phyloP scores from a whole-genome alignment of 2,329 filamentous ascomycete genomes.

The Neonectria neomacrospora region DNA sequence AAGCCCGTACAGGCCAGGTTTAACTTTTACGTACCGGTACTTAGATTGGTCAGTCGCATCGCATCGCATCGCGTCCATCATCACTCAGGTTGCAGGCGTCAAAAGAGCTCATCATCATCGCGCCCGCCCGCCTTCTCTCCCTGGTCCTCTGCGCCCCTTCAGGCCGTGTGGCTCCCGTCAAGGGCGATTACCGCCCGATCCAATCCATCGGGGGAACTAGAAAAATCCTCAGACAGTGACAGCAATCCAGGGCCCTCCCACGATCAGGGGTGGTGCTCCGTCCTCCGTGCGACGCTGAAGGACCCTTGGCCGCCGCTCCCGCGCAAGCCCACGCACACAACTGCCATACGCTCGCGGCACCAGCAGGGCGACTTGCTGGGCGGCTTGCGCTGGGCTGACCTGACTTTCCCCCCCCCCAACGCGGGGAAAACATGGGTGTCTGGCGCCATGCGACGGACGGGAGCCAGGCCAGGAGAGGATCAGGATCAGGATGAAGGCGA shows the following conservation, averaged over 20 bases:
- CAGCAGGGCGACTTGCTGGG: slow-evolving; percentile 12
- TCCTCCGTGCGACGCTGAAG: not conserved
- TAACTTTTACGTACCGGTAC: slow-evolving; percentile 11
- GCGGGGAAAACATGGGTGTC: slow-evolving; percentile 28
- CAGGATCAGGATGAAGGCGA: slow-evolving; percentile 5
- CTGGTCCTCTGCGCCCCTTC: not conserved
- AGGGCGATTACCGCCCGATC: not conserved
- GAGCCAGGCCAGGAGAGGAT: slow-evolving; percentile 11
- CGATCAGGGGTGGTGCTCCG: not conserved
- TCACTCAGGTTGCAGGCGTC: too few relatives aligned
- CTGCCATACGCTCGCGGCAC: slow-evolving; percentile 20
- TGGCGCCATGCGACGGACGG: slow-evolving; percentile 17
- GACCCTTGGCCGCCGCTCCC: slow-evolving; percentile 24
- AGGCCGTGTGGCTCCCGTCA: not conserved
- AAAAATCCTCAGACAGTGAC: slow-evolving; percentile 6
- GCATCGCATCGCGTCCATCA: not conserved
- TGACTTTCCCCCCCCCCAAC: slow-evolving; percentile 22
- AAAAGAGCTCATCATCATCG: not conserved
- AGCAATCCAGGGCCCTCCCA: not conserved
- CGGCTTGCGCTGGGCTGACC: slow-evolving; percentile 19
- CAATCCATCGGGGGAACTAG: not conserved
- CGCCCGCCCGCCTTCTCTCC: too few relatives aligned
- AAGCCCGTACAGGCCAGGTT: not conserved
- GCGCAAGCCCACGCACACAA: slow-evolving; percentile 12
- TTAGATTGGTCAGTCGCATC: slow-evolving; percentile 9